A percentile compares a stretch with the other conserved stretches of the same genome.
Conservation (phyloP, 176 grass and related monocot genomes). For the Oryza meyeriana region DNA sequence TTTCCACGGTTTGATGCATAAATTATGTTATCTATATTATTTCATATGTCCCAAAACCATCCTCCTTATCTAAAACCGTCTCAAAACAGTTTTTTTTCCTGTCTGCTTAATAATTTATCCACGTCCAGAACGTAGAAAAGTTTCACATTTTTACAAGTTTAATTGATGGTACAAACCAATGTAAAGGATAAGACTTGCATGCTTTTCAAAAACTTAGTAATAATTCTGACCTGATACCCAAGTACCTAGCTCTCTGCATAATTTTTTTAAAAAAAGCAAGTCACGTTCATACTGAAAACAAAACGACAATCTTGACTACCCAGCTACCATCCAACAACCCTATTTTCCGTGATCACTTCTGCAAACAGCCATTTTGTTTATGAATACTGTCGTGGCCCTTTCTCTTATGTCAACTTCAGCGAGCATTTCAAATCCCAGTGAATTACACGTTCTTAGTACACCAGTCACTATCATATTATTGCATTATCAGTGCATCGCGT, state of each 20-base stretch:
- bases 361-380: constrained; percentile 3
- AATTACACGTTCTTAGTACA: not conserved
- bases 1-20: not conserved
- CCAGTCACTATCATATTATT: not conserved
- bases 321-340: constrained; percentile 23
- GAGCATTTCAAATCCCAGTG: not conserved
- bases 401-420: constrained; percentile 27
- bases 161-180: not conserved
- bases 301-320: constrained; percentile 8
- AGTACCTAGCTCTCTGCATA: not conserved
- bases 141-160: not conserved
- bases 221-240: not conserved
- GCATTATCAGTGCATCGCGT: not conserved
- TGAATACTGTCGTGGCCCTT: not conserved
- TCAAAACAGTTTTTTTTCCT: not conserved
- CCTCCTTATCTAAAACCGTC: too few species aligned
- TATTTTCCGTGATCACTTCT: not conserved
- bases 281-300: constrained; percentile 23
- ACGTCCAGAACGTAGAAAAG: not conserved
- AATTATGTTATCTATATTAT: not conserved
- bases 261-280: not conserved
- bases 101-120: not conserved
- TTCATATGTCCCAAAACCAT: not conserved
- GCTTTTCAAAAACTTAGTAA: not conserved
- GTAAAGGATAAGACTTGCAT: not conserved